Evolutionary conservation across 768 basidiomycete species (phyloP).

Genomic region (Trametes cingulata): DNA sequence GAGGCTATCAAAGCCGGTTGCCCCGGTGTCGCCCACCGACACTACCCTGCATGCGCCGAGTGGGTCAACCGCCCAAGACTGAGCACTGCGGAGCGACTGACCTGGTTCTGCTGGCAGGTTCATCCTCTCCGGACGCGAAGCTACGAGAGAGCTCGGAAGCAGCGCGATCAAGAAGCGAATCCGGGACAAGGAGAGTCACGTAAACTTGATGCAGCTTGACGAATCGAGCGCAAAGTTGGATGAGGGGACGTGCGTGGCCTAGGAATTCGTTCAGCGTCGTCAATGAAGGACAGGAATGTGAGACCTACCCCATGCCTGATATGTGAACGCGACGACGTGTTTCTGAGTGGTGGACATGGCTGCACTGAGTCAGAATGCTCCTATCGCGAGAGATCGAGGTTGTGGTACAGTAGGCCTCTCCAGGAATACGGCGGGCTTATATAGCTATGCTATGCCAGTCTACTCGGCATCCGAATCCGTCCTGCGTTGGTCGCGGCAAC

Average conservation of each 20-base stretch:
- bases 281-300: not conserved
- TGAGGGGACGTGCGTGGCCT: slow-evolving; percentile 23
- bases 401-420: too few relatives aligned
- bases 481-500: too few relatives aligned
- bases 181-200: slow-evolving; percentile 17
- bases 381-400: too few relatives aligned
- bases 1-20: not conserved
- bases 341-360: too few relatives aligned
- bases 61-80: not conserved
- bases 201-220: slow-evolving; percentile 9
- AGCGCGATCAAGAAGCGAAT: slow-evolving; percentile 3
- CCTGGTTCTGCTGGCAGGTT: not conserved
- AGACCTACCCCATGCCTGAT: slow-evolving; percentile 1
- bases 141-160: slow-evolving; percentile 12
- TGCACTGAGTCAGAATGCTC: too few relatives aligned
- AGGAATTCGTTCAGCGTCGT: not conserved
- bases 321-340: too few relatives aligned
- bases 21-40: not conserved
- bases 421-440: too few relatives aligned
- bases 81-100: not conserved
- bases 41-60: not conserved
- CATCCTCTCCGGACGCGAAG: slow-evolving; percentile 6
- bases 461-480: too few relatives aligned
- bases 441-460: too few relatives aligned
- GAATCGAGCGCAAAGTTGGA: slow-evolving; percentile 12